A percentile compares a stretch with the other conserved stretches of the same genome.
These are phyloP conservation scores for Knufia fluminis DNA, from an alignment of 2,329 filamentous ascomycete genomes.

Conservation along the genomic window DNA sequence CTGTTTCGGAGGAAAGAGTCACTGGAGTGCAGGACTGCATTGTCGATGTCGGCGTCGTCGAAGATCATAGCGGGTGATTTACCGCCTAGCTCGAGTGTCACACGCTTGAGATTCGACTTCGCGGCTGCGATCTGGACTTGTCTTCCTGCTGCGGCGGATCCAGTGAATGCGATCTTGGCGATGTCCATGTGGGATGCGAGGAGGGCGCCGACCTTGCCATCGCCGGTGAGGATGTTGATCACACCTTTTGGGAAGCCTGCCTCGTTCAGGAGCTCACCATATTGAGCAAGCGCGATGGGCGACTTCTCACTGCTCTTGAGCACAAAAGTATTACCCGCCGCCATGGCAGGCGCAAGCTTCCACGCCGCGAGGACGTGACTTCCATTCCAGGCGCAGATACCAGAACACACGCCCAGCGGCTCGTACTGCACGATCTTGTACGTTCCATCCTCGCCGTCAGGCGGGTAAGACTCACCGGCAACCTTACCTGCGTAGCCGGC, in stretches of 20 bases:
- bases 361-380: slow-evolving; percentile 31
- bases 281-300: slow-evolving; percentile 30
- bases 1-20: slow-evolving; percentile 47
- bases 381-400: slow-evolving; percentile 36
- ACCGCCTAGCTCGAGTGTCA: slow-evolving; percentile 56
- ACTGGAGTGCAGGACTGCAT: slow-evolving; percentile 61
- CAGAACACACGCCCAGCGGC: slow-evolving; percentile 25
- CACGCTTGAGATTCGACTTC: slow-evolving; percentile 44
- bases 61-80: slow-evolving; percentile 59
- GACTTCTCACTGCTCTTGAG: slow-evolving; percentile 40
- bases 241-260: slow-evolving; percentile 40
- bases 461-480: slow-evolving; percentile 16
- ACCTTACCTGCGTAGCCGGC: slow-evolving; percentile 18
- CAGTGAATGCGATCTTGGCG: slow-evolving; percentile 36
- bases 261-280: slow-evolving; percentile 31
- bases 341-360: slow-evolving; percentile 38
- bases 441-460: slow-evolving; percentile 22
- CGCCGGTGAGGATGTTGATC: slow-evolving; percentile 29
- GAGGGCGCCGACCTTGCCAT: slow-evolving; percentile 25
- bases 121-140: slow-evolving; percentile 33
- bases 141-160: slow-evolving; percentile 29
- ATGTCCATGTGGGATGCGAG: slow-evolving; percentile 34
- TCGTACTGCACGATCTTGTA: slow-evolving; percentile 25
- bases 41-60: slow-evolving; percentile 55
- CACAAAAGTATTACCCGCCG: slow-evolving; percentile 38